phyloP scores from a whole-genome alignment of 1,139 yeast species.

The Sugiyamaella paludigena region DNA sequence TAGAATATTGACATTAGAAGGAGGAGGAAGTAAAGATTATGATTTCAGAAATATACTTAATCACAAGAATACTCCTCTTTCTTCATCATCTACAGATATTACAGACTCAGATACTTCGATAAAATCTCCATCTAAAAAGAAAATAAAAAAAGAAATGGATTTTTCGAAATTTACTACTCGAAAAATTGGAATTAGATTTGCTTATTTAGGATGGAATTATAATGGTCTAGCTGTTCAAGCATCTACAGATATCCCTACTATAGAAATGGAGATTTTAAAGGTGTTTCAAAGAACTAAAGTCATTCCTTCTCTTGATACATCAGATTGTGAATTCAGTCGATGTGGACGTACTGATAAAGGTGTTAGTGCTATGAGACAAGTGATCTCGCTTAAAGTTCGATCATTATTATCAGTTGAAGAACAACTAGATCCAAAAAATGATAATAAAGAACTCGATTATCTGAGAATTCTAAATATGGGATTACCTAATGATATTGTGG shows the following conservation, averaged over 20 bases:
- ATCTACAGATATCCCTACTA: conserved; percentile 75
- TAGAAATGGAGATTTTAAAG: conserved; percentile 70
- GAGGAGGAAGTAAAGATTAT: conserved; percentile 7
- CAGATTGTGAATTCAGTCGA: conserved; percentile 69
- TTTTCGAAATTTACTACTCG: conserved; percentile 66
- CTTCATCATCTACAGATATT: not conserved
- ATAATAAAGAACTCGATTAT: conserved; percentile 71
- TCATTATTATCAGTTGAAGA: conserved; percentile 59
- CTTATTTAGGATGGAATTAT: conserved; percentile 76
- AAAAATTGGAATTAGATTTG: conserved; percentile 74
- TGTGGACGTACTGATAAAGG: conserved; percentile 98
- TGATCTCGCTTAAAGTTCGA: conserved; percentile 73
- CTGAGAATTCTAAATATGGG: conserved; percentile 69
- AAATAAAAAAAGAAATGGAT: conserved; percentile 54
- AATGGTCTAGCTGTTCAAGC: conserved; percentile 82
- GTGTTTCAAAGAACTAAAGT: conserved; percentile 69
- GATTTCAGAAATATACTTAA: not conserved
- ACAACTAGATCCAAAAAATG: conserved; percentile 56
- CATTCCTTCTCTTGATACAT: conserved; percentile 58
- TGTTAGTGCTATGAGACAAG: conserved; percentile 96
- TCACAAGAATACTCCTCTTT: not conserved
- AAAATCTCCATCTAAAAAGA: conserved; percentile 11
- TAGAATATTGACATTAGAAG: conserved; percentile 51
- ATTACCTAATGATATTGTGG: conserved; percentile 75
- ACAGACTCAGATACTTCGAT: conserved; percentile 8